Percentiles rank a stretch among this genome's conserved stretches.
These are phyloP conservation scores for Tubosaeta sp. DNA, from an alignment of 768 basidiomycete species.

Conservation along the genomic window DNA sequence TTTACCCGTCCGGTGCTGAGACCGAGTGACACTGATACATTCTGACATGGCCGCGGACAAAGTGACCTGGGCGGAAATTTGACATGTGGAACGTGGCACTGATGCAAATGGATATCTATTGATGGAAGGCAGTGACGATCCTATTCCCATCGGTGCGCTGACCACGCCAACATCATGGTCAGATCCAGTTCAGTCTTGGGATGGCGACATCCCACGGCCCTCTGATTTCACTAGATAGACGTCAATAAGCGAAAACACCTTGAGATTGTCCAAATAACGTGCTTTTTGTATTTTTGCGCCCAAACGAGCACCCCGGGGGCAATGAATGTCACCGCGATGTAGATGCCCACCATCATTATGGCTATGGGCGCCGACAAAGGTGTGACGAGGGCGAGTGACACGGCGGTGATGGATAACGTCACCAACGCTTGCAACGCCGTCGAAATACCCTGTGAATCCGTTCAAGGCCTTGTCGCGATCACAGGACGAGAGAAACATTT, in stretches of 20 bases:
- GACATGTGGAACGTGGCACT: conserved; percentile 12
- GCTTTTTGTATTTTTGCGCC: conserved; percentile 90
- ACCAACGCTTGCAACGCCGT: conserved; percentile 43
- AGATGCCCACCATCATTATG: conserved; percentile 45
- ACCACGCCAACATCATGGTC: conserved; percentile 21
- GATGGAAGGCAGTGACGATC: conserved; percentile 26
- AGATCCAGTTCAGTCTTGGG: conserved; percentile 56
- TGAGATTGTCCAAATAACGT: conserved; percentile 26
- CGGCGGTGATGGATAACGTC: conserved; percentile 49
- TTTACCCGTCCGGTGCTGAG: conserved; percentile 8
- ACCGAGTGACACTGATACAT: too few species aligned
- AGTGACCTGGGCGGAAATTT: conserved; percentile 24
- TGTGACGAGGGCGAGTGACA: conserved; percentile 49
- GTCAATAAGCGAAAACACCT: conserved; percentile 9
- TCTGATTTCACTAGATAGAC: conserved; percentile 65
- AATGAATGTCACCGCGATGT: conserved; percentile 60
- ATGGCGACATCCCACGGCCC: conserved; percentile 90
- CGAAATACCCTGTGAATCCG: conserved; percentile 42
- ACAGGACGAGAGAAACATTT: conserved; percentile 16
- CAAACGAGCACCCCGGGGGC: conserved; percentile 75
- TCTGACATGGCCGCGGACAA: conserved; percentile 24
- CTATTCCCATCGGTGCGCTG: conserved; percentile 22
- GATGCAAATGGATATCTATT: conserved; percentile 12
- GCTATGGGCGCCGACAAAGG: conserved; percentile 54
- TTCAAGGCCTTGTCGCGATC: conserved; percentile 9